Base-by-base conservation (phyloP, 768 basidiomycete species). In the Rhodosporidiobolus sp. region DNA sequence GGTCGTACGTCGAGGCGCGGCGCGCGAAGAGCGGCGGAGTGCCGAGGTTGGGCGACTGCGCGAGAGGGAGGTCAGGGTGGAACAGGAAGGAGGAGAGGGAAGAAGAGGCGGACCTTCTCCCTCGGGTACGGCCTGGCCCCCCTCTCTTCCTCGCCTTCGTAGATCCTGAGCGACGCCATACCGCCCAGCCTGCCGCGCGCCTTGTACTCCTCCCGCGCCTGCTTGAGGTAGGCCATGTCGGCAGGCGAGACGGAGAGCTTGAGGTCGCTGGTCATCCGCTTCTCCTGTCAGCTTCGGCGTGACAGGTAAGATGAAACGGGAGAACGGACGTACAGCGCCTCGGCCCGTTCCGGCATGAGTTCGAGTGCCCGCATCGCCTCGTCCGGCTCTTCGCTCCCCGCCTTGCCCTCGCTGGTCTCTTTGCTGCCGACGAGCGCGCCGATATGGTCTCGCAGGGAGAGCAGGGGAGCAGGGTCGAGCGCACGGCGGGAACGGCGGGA, bases 1-100 rank as follows among this genome's bases (percentile, higher is more conserved):
- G 24, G 14, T 4, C 14, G 30, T 14, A 17, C 22, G 52, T 0
- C 1, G 19, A 10, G 4, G 28, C 0, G 22, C 10, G 46, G 32
- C 63, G 63, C 5, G 63, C 28, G 45, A 65, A 65, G 63, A 65
- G 43, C 0, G 63, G 63, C 11, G 63, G 63, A 0, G 63, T 56
- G 54, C 63, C 63, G 63, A 55, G 52, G 20, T 43, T 53, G 11
- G 43, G 53, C 3, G 43, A 3, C 63, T 64, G 63, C 24, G 26
- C n/a, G n/a, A 30, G 22, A n/a, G n/a, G n/a, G n/a, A n/a, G n/a
- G n/a, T n/a, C n/a, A n/a, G n/a, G 35, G 16, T 5, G 4, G 12
- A 10, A 1, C 9, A 12, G 16, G 8, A 30, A 32, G 16, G 14
- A 17, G 5, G 34, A 20, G n/a, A 43, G 35, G n/a, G 52, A 30